Conservation (phyloP, 257 asterid genomes). For the Cinchona pubescens region DNA sequence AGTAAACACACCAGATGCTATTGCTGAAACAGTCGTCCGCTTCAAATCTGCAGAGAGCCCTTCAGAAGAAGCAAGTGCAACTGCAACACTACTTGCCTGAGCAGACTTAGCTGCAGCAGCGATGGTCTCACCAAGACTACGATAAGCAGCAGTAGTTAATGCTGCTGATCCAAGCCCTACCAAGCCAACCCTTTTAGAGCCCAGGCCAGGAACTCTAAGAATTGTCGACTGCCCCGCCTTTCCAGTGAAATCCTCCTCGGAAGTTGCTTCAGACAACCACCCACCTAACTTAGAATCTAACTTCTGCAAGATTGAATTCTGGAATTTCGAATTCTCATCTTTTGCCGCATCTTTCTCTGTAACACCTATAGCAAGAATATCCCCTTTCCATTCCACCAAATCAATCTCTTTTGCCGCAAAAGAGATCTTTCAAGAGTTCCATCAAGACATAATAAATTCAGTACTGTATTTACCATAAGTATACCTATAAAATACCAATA, state of each 20-base stretch:
- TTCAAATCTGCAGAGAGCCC: conserved; percentile 54
- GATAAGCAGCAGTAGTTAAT: conserved; percentile 55
- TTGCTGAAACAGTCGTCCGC: conserved; percentile 74
- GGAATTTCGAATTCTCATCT: conserved; percentile 71
- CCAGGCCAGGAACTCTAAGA: conserved; percentile 74
- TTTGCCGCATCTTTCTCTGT: conserved; percentile 75
- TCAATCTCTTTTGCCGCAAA: conserved; percentile 83
- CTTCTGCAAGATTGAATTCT: conserved; percentile 63
- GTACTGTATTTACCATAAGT: neutral
- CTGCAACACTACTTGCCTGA: conserved; percentile 69
- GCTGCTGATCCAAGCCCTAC: conserved; percentile 72
- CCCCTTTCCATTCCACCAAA: conserved; percentile 94
- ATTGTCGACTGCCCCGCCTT: conserved; percentile 81
- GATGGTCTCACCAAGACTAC: conserved; percentile 83
- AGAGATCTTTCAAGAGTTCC: conserved; percentile 50
- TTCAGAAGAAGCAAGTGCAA: conserved; percentile 75
- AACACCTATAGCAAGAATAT: conserved; percentile 85
- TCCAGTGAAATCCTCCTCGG: conserved; percentile 88
- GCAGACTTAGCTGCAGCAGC: conserved; percentile 86
- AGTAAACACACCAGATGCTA: conserved; percentile 57
- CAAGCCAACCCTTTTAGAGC: conserved; percentile 73
- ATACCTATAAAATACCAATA: conserved; percentile 5
- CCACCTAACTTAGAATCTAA: conserved; percentile 74
- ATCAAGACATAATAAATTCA: conserved; percentile 17
- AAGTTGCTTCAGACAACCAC: conserved; percentile 69